Percentiles rank a stretch among this genome's conserved stretches.
phyloP scores from a whole-genome alignment of 495 filamentous ascomycete genomes.

The Cercophora scortea region DNA sequence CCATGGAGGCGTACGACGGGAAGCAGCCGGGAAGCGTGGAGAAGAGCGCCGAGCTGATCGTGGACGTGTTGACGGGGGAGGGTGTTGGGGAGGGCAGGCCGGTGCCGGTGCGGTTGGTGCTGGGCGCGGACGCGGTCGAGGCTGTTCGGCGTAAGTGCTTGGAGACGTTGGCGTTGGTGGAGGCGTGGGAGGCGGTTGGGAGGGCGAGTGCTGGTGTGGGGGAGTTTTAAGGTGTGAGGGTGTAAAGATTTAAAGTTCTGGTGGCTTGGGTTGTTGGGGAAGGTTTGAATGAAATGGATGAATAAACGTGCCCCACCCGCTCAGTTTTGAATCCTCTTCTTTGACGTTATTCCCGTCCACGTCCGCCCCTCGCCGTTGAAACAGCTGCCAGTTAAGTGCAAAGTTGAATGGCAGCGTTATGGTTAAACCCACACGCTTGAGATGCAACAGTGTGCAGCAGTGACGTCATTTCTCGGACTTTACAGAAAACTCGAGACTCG shows the following conservation, averaged over 20 bases:
- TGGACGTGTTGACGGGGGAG: conserved; percentile 35
- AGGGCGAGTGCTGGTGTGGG: background rate
- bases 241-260: too few species aligned
- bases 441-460: too few species aligned
- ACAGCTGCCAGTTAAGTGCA: too few species aligned
- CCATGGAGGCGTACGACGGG: conserved; percentile 16
- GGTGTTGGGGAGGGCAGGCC: conserved; percentile 27
- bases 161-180: conserved; percentile 21
- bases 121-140: conserved; percentile 25
- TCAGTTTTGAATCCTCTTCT: too few species aligned
- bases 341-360: too few species aligned
- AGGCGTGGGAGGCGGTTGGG: conserved; percentile 28
- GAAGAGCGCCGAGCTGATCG: conserved; percentile 36
- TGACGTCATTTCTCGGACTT: too few species aligned
- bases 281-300: background rate
- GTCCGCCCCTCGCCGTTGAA: too few species aligned
- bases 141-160: conserved; percentile 23
- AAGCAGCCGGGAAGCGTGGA: conserved; percentile 37
- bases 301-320: too few species aligned
- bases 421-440: too few species aligned
- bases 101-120: conserved; percentile 23
- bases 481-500: too few species aligned
- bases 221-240: background rate
- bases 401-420: too few species aligned
- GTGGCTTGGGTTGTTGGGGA: background rate